These are phyloP conservation scores for Xylaria sp. DNA, from an alignment of 2,329 filamentous ascomycete species.

Conservation along the genomic window DNA sequence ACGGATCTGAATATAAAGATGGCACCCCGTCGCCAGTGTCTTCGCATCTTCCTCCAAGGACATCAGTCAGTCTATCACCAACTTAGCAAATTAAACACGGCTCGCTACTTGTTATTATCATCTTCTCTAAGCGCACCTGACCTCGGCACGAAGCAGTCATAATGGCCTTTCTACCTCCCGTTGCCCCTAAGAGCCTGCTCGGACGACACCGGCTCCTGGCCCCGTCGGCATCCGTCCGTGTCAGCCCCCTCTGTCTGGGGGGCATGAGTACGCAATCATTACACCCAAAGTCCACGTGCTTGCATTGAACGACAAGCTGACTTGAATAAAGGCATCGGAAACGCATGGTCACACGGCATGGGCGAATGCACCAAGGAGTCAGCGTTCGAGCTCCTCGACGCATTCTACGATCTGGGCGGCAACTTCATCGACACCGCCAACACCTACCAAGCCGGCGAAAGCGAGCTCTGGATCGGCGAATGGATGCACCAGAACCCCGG, in stretches of 20 bases:
- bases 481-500: conserved; percentile 61
- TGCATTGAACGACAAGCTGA: background rate
- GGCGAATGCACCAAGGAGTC: conserved; percentile 16
- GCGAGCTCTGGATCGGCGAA: conserved; percentile 66
- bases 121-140: background rate
- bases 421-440: conserved; percentile 75
- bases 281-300: background rate
- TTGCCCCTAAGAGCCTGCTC: conserved; percentile 18
- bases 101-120: background rate
- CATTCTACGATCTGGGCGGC: conserved; percentile 66
- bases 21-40: background rate
- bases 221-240: conserved; percentile 10
- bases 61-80: background rate
- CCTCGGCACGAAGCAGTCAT: background rate
- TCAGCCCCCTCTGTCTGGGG: conserved; percentile 22
- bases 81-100: background rate
- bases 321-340: conserved; percentile 2
- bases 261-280: conserved; percentile 2
- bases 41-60: background rate
- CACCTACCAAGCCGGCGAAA: conserved; percentile 67
- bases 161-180: conserved; percentile 6
- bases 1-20: conserved; percentile 6
- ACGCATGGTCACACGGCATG: conserved; percentile 21
- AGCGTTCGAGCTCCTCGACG: conserved; percentile 55
- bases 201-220: conserved; percentile 19